Percentiles rank a stretch among this genome's conserved stretches.
Conservation (phyloP, 2,329 filamentous ascomycete genomes). For the Gaeumannomyces sp. region DNA sequence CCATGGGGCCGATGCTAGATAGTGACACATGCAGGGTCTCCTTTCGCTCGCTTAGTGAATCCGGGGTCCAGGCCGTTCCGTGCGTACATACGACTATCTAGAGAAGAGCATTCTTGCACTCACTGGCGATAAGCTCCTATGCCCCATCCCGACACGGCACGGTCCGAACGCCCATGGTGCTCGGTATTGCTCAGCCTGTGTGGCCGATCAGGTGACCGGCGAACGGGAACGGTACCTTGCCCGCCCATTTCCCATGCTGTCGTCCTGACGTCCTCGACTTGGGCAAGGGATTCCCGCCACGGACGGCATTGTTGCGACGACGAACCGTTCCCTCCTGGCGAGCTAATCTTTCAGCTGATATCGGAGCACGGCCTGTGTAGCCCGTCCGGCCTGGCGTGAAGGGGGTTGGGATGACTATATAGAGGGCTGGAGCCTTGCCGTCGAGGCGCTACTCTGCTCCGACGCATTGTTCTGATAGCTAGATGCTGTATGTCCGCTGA, state of each 20-base stretch:
- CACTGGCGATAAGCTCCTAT: not conserved
- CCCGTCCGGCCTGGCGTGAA: not conserved
- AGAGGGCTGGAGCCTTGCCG: not conserved
- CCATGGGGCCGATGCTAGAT: not conserved
- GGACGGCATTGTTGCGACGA: not conserved
- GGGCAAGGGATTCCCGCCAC: not conserved
- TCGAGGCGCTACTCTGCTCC: not conserved
- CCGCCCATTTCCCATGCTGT: not conserved
- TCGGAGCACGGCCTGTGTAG: conserved; percentile 2
- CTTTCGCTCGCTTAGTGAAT: not conserved
- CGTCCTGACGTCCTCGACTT: not conserved
- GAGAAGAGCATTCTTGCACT: not conserved
- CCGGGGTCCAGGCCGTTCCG: not conserved
- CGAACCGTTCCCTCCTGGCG: not conserved
- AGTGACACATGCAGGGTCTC: too few species aligned
- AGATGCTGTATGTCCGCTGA: not conserved
- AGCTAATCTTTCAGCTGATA: conserved; percentile 3
- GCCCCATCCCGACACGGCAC: conserved; percentile 3
- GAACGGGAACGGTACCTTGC: not conserved
- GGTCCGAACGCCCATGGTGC: conserved; percentile 2
- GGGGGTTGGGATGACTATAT: conserved; percentile 3
- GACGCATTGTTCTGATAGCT: not conserved
- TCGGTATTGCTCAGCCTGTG: not conserved
- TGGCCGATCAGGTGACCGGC: conserved; percentile 7
- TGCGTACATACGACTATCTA: not conserved